These are phyloP conservation scores for Tricholoma bakamatsutake DNA, from an alignment of 768 basidiomycete genomes.

Conservation along the genomic window DNA sequence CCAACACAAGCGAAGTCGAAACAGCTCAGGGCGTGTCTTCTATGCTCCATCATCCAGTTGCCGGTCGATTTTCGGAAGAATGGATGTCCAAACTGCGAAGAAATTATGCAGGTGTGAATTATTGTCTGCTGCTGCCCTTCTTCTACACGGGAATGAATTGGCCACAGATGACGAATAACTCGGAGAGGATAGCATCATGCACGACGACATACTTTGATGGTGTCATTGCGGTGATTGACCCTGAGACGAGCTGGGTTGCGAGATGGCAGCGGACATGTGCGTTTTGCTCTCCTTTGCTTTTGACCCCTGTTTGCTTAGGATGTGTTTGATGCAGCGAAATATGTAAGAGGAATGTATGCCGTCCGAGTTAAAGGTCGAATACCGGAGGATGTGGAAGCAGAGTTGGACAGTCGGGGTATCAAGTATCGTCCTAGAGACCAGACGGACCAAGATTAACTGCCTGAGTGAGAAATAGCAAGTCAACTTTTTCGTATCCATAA, in stretches of 20 bases:
- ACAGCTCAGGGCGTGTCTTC: slow-evolving; percentile 82
- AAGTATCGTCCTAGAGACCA: slow-evolving; percentile 84
- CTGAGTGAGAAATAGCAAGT: not conserved
- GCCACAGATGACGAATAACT: slow-evolving; percentile 77
- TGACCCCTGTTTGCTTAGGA: slow-evolving; percentile 1
- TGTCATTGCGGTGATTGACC: slow-evolving; percentile 79
- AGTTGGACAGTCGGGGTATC: slow-evolving; percentile 70
- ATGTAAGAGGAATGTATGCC: slow-evolving; percentile 89
- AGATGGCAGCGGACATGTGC: slow-evolving; percentile 92
- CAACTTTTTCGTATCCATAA: not conserved
- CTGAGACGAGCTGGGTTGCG: slow-evolving; percentile 90
- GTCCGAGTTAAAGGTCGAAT: slow-evolving; percentile 82
- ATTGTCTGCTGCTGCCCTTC: not conserved
- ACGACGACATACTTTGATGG: slow-evolving; percentile 95
- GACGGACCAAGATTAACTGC: slow-evolving; percentile 56
- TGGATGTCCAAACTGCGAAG: slow-evolving; percentile 98
- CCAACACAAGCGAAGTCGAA: slow-evolving; percentile 61
- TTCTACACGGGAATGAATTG: not conserved
- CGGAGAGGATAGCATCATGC: slow-evolving; percentile 78
- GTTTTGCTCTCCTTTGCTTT: slow-evolving; percentile 21
- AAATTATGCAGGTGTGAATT: slow-evolving; percentile 72
- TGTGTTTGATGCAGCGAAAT: slow-evolving; percentile 58
- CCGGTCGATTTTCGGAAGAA: slow-evolving; percentile 76
- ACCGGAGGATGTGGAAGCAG: slow-evolving; percentile 80
- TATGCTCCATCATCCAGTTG: slow-evolving; percentile 88